A percentile compares a stretch with the other conserved stretches of the same genome.
Conservation (phyloP, 1,284 basidiomycete genomes). For the Nidula niveotomentosa region DNA sequence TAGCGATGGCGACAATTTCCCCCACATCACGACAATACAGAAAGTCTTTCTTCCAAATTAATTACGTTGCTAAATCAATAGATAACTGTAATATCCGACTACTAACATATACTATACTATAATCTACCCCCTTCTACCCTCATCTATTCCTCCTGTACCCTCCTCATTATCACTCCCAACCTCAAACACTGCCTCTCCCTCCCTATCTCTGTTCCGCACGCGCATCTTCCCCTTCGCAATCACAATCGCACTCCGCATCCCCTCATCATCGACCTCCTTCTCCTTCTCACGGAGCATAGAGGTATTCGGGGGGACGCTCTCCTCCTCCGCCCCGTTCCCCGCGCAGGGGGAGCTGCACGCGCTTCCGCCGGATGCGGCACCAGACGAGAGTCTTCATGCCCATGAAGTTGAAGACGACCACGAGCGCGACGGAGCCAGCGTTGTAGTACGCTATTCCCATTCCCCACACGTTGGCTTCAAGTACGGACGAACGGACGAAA, state of each 20-base stretch:
- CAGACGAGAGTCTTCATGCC: constrained; percentile 76
- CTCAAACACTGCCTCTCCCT: constrained; percentile 37
- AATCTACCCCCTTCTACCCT: neutral
- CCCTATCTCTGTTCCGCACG: constrained; percentile 18
- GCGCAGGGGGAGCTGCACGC: constrained; percentile 36
- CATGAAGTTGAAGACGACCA: constrained; percentile 73
- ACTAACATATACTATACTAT: neutral
- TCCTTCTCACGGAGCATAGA: constrained; percentile 22
- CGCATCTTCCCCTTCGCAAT: constrained; percentile 41
- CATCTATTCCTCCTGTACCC: constrained; percentile 23
- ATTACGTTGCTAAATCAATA: too few relatives aligned
- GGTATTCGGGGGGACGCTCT: constrained; percentile 43
- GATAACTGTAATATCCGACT: neutral
- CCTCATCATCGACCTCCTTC: constrained; percentile 17
- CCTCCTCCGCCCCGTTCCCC: constrained; percentile 32
- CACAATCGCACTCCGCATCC: constrained; percentile 24
- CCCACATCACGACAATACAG: neutral
- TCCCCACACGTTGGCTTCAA: too few relatives aligned
- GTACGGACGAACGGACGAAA: neutral
- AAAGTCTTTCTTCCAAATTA: too few relatives aligned
- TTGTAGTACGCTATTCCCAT: constrained; percentile 79
- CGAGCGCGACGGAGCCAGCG: constrained; percentile 82
- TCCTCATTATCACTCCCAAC: constrained; percentile 50
- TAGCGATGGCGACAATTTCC: neutral
- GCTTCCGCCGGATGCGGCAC: constrained; percentile 61